Base-by-base conservation (phyloP, 179 eudicot genomes). In the Spergularia azorica region DNA sequence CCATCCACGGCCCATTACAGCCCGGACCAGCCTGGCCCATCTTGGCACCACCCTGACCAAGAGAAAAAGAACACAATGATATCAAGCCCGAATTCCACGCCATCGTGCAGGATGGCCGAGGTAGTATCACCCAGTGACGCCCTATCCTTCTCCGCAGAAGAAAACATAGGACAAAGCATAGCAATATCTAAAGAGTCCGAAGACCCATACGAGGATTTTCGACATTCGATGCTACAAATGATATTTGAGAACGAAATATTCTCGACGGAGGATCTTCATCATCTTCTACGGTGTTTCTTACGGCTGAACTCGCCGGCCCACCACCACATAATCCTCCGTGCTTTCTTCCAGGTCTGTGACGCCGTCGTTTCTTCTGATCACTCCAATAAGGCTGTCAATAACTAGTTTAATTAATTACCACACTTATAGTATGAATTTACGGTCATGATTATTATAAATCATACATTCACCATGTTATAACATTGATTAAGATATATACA, bases 151-250 rank as follows among this genome's bases (percentile, higher is more conserved):
- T 43, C 48, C 6, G 5, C 48, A 4, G 48, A 26, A 26, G 32
- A 26, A 26, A 26, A 26, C 32, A 26, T 71, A 26, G 90, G 70
- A 79, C 89, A 86, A 70, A 83, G 91, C 73, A 77, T 90, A 16
- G 93, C 96, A 13, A 91, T 91, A 68, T 92, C 86, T 82, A 90
- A 87, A 63, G 97, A 89, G n/a, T 91, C 97, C 16, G 81, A 85
- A 55, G 94, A 94, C 73, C 98, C 98, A 0, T 94, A 88, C 68
- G 76, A 83, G 5, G 98, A 94, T 68, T 94, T 94, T 76, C 82
- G 91, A 77, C 82, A 84, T 11, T 92, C 97, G 0, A 94, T 94
- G 96, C 77, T 92, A 41, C 90, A 92, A 76, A 90, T 94, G 97
- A 89, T 94, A 3, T 64, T 87, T 51, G 97, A 94, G 83, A 92